phyloP scores from a whole-genome alignment of 106 monocot species.

The Phalaenopsis aphrodite region DNA sequence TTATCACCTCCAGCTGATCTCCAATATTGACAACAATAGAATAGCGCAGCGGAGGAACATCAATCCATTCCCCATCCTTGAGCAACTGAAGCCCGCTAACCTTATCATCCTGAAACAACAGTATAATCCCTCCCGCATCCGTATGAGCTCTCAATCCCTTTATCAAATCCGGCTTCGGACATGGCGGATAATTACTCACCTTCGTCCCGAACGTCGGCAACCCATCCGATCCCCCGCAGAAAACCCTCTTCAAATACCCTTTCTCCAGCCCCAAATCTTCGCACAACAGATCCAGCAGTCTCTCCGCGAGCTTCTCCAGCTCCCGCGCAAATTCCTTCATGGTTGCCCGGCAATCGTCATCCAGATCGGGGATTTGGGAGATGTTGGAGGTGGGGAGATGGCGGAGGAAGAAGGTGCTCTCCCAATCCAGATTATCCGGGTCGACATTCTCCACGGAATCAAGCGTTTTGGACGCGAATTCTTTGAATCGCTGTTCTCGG shows the following conservation, averaged over 20 bases:
- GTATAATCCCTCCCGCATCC: conserved; percentile 81
- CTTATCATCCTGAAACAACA: conserved; percentile 66
- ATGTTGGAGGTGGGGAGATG: conserved; percentile 57
- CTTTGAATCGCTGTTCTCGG: conserved; percentile 46
- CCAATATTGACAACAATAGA: conserved; percentile 78
- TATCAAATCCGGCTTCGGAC: conserved; percentile 53
- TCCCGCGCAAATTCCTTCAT: conserved; percentile 54
- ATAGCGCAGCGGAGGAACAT: conserved; percentile 55
- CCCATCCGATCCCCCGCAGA: conserved; percentile 39
- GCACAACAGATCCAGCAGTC: conserved; percentile 59
- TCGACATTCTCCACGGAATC: conserved; percentile 10
- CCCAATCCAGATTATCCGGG: conserved; percentile 59
- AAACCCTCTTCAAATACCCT: conserved; percentile 64
- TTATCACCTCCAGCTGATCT: conserved; percentile 75
- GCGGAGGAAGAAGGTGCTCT: conserved; percentile 68
- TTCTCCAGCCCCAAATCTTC: conserved; percentile 71
- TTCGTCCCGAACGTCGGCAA: conserved; percentile 72
- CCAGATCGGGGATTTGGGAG: conserved; percentile 34
- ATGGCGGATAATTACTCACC: conserved; percentile 75
- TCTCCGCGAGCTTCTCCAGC: conserved; percentile 47
- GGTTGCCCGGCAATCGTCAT: conserved; percentile 21
- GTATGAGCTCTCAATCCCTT: conserved; percentile 69
- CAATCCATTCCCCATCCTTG: conserved; percentile 63
- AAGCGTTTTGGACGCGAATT: conserved; percentile 38
- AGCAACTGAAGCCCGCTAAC: conserved; percentile 75